Base-by-base conservation (phyloP, 257 asterid species). In the Solanum etuberosum region DNA sequence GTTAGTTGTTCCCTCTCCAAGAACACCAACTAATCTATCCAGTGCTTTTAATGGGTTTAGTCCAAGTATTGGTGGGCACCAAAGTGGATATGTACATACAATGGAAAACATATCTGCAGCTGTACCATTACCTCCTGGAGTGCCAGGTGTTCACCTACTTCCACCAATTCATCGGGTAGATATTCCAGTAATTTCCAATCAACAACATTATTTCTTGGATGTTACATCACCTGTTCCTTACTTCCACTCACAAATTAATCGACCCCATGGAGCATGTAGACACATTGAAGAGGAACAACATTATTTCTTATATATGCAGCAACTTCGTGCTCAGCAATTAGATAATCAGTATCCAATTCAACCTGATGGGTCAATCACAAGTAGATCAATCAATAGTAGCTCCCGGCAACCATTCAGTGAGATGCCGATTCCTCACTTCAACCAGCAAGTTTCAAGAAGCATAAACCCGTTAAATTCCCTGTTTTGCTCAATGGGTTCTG, bases 301-400 rank as follows among this genome's bases (percentile, higher is more conserved):
- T 81, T 81, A 81, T 81, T 81, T 81, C 85, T 81, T 81, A 48
- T 81, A 81, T 48, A 29, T 81, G 85, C 85, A 81, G 40, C 85
- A 29, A 31, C 85, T 48, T 48, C 43, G 4, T 8, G 21, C 27
- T 81, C 85, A 80, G 38, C 85, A 48, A 51, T 81, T 81, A 51
- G 40, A 6, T 10, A 81, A 5, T 81, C 68, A 81, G 31, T 20
- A 13, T 80, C 67, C 67, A 27, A 80, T 46, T 46, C 43, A 18
- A 48, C 43, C 43, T 3, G 37, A 48, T 81, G 68, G 43, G 68
- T 46, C 65, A 20, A 46, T 81, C 63, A 48, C 68, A 31, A 48
- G 68, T 48, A 48, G 43, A 81, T 20, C 68, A 48, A 81, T 81
- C 68, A 81, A 81, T 48, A 48, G 43, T 29, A 81, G 68, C 85